phyloP scores from a whole-genome alignment of 805 yeast species.

The Soucietia sequanensis region DNA sequence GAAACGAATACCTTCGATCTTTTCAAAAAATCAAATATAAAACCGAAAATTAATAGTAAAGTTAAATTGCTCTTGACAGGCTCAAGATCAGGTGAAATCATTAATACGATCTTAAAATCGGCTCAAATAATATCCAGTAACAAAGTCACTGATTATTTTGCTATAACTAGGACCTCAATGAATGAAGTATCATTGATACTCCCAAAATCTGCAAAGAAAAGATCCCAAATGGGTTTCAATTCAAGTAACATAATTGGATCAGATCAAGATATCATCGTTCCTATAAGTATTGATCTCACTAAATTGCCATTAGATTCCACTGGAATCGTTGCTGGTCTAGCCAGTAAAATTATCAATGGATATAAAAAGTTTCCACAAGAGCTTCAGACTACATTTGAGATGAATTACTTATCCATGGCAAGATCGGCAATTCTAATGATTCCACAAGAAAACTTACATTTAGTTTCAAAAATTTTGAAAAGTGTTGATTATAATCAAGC shows the following conservation, averaged over 20 bases:
- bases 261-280: slow-evolving; percentile 53
- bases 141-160: slow-evolving; percentile 45
- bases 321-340: slow-evolving; percentile 68
- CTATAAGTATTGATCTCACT: slow-evolving; percentile 53
- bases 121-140: slow-evolving; percentile 35
- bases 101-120: slow-evolving; percentile 40
- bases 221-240: slow-evolving; percentile 40
- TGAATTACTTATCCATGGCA: slow-evolving; percentile 63
- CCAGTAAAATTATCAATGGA: slow-evolving; percentile 44
- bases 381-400: slow-evolving; percentile 32
- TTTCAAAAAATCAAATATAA: slow-evolving; percentile 36
- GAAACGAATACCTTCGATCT: slow-evolving; percentile 36
- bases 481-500: slow-evolving; percentile 1
- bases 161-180: slow-evolving; percentile 49
- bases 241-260: slow-evolving; percentile 52
- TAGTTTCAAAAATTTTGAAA: slow-evolving; percentile 26
- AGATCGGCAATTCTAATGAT: slow-evolving; percentile 58
- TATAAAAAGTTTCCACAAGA: slow-evolving; percentile 13
- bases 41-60: slow-evolving; percentile 42
- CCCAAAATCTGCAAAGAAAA: slow-evolving; percentile 38
- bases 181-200: slow-evolving; percentile 50
- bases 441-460: slow-evolving; percentile 46
- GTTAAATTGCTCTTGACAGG: slow-evolving; percentile 54
- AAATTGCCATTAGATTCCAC: slow-evolving; percentile 56
- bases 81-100: slow-evolving; percentile 51